Base-by-base conservation (phyloP, 768 basidiomycete species). In the Pholiota molesta region DNA sequence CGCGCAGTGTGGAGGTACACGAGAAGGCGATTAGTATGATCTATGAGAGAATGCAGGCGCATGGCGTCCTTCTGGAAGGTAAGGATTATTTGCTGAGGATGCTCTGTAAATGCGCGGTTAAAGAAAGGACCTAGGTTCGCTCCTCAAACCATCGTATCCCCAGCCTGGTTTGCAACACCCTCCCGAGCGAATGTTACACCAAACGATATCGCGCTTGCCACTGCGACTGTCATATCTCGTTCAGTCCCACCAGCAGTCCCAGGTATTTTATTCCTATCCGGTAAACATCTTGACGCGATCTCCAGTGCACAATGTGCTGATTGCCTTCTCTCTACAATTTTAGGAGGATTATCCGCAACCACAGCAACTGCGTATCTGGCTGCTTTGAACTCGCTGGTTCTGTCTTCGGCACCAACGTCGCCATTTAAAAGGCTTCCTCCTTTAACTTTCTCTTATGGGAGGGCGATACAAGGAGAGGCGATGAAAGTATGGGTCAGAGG, bases 121-220 rank as follows among this genome's bases (percentile, higher is more conserved):
- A 21, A 52, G 47, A 55, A 58, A 56, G n/a, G 45, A 39, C 40
- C 17, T 26, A 83, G 82, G 81, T 21, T 77, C 81, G 5, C 73
- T 84, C 45, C 78, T 85, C 62, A 84, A 84, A 58, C 81, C 81
- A 4, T 83, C 81, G 1, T 84, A 83, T 72, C 76, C 82, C 29
- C 82, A 84, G 64, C 79, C 82, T 16, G 80, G 82, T 8, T 65
- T 79, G 21, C 76, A 81, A 62, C 75, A 80, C 55, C 73, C 1
- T 78, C 77, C 17, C 75, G 79, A 37, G 66, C 63, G 8, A 74
- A 63, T 28, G 73, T 73, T 1, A 77, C 77, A 17, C 64, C 78
- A 16, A 75, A 78, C 28, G 74, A 80, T 6, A 79, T 85, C 55
- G 81, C 77, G 5, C 68, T 79, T 19, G 82, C 82, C 3, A 82